Evolutionary conservation across 306 rosid species (phyloP), one percentile per base, ranked within the genome.

Genomic region (Astragalus membranaceus): DNA sequence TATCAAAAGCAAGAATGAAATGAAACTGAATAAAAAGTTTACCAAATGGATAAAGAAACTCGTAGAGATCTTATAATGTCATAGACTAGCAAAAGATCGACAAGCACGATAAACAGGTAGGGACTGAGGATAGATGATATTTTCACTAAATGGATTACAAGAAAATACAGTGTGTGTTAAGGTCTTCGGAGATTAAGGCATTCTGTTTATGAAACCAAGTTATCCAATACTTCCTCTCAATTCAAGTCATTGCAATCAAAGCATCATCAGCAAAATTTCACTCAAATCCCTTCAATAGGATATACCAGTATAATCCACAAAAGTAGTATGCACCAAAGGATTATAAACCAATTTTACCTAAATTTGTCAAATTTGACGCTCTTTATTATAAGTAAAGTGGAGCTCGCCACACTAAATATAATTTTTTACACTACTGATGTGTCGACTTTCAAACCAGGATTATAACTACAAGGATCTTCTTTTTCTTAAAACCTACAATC

Each of bases 271-370:
- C 35, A 59, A 20, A 62, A 8, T 10, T 58, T 55, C 66, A 73
- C 20, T 30, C 61, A 74, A 74, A 52, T 42, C 58, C 48, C 58
- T 41, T 43, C 71, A 42, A 63, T 9, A 49, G 49, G 36, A 54
- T 55, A 39, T 52, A 13, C 46, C 3, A 9, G 44, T 64, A 67
- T 33, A 43, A 44, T 63, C 60, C 14, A 3, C 26, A 43, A 52
- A 67, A 49, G 5, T 42, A 35, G 10, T 47, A 48, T 29, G 16
- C 13, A 68, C 36, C 26, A 60, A 30, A 7, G 14, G 11, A 67
- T 35, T 36, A 35, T n/a, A 26, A 23, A 59, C 6, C 37, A 39
- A 48, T n/a, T 23, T 37, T 52, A 73, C 56, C 42, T 26, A 11
- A 48, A 36, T 13, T 20, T 55, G 48, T 64, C 64, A 64, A 36